phyloP scores from a whole-genome alignment of 805 yeast genomes.

The Candida jianshihensis region DNA sequence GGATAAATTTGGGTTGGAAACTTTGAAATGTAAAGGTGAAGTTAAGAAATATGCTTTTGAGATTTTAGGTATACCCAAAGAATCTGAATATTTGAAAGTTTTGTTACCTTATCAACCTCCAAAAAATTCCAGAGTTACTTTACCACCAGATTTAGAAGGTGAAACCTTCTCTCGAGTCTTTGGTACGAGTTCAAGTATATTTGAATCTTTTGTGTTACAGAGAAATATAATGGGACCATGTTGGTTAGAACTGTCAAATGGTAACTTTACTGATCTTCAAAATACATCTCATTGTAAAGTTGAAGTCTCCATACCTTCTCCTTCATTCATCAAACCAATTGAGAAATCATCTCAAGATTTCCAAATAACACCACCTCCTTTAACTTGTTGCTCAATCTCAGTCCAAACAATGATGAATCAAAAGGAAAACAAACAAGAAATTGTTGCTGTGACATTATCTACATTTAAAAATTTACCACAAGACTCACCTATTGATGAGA shows the following conservation, averaged over 20 bases:
- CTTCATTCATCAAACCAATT: constrained; percentile 42
- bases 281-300: constrained; percentile 75
- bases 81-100: constrained; percentile 73
- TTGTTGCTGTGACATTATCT: constrained; percentile 76
- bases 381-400: constrained; percentile 68
- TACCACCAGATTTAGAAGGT: constrained; percentile 66
- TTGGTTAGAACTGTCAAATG: constrained; percentile 74
- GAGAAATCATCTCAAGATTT: constrained; percentile 32
- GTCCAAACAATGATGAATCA: constrained; percentile 76
- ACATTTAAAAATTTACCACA: constrained; percentile 63
- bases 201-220: constrained; percentile 81
- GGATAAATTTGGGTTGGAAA: constrained; percentile 53
- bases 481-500: constrained; percentile 66
- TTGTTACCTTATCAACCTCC: constrained; percentile 68
- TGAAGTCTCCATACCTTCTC: constrained; percentile 55
- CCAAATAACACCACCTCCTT: constrained; percentile 47
- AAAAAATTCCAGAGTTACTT: constrained; percentile 36
- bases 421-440: constrained; percentile 74
- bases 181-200: constrained; percentile 66
- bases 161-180: constrained; percentile 72
- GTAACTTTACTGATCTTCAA: constrained; percentile 49
- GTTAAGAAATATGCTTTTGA: constrained; percentile 85
- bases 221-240: constrained; percentile 94
- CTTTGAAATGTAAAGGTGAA: constrained; percentile 64
- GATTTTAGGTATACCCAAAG: constrained; percentile 67